phyloP scores from a whole-genome alignment of 371 early-diverging fungal genomes.

The Mucor lusitanicus region DNA sequence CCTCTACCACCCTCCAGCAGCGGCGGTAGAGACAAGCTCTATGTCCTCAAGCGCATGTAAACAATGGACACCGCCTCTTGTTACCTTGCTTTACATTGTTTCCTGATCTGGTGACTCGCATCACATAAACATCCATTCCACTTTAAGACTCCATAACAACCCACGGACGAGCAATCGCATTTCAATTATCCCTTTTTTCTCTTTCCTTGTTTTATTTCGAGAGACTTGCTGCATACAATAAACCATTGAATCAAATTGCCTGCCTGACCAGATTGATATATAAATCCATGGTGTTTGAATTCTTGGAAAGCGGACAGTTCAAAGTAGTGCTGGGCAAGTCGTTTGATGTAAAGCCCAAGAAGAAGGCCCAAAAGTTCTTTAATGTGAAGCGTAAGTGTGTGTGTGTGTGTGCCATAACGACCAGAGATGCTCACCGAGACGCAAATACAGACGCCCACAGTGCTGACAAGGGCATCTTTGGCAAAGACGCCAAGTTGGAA shows the following conservation, averaged over 20 bases:
- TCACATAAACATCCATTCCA: neutral
- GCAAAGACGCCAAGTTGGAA: conserved; percentile 16
- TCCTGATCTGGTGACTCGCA: neutral
- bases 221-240: neutral
- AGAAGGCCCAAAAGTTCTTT: conserved; percentile 19
- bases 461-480: neutral
- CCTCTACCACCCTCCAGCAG: neutral
- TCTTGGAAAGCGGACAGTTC: conserved; percentile 15
- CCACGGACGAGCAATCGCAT: neutral
- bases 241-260: neutral
- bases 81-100: neutral
- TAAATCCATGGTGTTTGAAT: conserved; percentile 11
- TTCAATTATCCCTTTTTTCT: neutral
- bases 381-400: conserved; percentile 14
- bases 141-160: neutral
- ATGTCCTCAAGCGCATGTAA: neutral
- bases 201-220: neutral
- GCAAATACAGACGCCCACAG: neutral
- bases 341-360: conserved; percentile 17
- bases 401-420: neutral
- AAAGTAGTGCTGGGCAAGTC: conserved; percentile 21
- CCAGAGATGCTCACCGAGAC: too few relatives aligned
- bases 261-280: neutral
- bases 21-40: neutral
- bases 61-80: neutral